Percentiles rank a stretch among this genome's conserved stretches.
These are phyloP conservation scores for Remersonia thermophila DNA, from an alignment of 2,329 filamentous ascomycete genomes.

Conservation along the genomic window DNA sequence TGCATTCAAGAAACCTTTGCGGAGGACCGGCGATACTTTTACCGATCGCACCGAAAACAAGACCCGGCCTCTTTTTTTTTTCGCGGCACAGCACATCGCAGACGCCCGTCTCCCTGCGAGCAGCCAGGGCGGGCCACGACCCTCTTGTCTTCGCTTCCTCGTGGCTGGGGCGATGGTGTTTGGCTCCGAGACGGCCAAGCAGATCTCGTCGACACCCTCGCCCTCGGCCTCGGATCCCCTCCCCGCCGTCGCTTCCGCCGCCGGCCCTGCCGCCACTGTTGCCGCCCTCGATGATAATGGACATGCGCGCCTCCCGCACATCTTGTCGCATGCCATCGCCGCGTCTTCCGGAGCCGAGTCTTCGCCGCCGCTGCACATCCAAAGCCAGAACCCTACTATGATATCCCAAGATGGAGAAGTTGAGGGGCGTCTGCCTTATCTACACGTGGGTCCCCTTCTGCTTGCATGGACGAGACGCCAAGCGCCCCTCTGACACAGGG, in stretches of 20 bases:
- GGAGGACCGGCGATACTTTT: slow-evolving; percentile 1
- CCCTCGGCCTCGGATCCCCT: slow-evolving; percentile 7
- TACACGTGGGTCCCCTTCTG: slow-evolving; percentile 40
- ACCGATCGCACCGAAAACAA: slow-evolving; percentile 2
- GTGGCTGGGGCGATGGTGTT: slow-evolving; percentile 15
- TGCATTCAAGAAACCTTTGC: slow-evolving; percentile 5
- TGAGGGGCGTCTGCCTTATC: slow-evolving; percentile 48
- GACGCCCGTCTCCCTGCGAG: too few relatives aligned
- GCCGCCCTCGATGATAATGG: slow-evolving; percentile 16
- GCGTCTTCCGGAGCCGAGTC: background rate
- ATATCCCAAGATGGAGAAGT: slow-evolving; percentile 32
- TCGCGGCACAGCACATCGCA: too few relatives aligned
- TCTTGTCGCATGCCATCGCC: slow-evolving; percentile 14
- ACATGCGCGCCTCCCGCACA: slow-evolving; percentile 10
- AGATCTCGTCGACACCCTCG: slow-evolving; percentile 8
- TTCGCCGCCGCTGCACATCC: too few relatives aligned
- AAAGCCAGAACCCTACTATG: slow-evolving; percentile 23
- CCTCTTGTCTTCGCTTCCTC: slow-evolving; percentile 3
- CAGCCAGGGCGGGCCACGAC: slow-evolving; percentile 12
- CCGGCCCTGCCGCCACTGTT: slow-evolving; percentile 5
- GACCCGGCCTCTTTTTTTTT: too few relatives aligned
- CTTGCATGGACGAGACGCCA: too few relatives aligned
- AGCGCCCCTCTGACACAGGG: too few relatives aligned
- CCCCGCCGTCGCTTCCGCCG: background rate
- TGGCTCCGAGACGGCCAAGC: slow-evolving; percentile 15